Evolutionary conservation across 1,139 yeast species (phyloP).

Genomic region (Eremothecium coryli): DNA sequence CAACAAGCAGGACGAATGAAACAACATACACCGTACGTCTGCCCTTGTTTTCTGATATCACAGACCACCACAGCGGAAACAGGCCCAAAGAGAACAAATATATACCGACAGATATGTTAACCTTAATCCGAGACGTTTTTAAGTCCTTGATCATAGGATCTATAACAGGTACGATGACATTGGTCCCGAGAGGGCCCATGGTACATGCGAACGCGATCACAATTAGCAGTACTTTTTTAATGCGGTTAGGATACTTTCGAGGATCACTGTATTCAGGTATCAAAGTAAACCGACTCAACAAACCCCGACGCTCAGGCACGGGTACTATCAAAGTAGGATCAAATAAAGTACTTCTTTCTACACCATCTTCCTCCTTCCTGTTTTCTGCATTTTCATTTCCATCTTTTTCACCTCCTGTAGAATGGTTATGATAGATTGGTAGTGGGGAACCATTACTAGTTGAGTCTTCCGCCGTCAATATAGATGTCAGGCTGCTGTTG

Average conservation of each 20-base stretch:
- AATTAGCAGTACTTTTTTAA: constrained; percentile 49
- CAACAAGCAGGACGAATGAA: constrained; percentile 54
- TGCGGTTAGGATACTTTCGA: constrained; percentile 43
- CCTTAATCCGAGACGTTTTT: constrained; percentile 48
- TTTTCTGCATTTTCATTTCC: too few relatives aligned
- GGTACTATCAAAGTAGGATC: constrained; percentile 32
- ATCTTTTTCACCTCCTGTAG: too few relatives aligned
- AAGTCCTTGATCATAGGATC: constrained; percentile 48
- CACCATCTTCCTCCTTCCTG: too few relatives aligned
- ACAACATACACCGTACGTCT: constrained; percentile 63
- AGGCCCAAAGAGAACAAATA: constrained; percentile 66
- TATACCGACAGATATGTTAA: constrained; percentile 73
- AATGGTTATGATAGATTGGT: too few relatives aligned
- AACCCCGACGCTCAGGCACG: constrained; percentile 41
- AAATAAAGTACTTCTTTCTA: neutral
- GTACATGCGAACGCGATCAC: constrained; percentile 67
- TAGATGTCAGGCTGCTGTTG: too few relatives aligned
- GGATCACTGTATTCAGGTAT: constrained; percentile 72
- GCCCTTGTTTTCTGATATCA: constrained; percentile 66
- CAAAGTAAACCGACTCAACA: constrained; percentile 43
- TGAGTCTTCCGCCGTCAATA: too few relatives aligned
- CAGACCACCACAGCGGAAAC: constrained; percentile 86
- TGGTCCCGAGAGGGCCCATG: constrained; percentile 89
- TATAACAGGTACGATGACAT: constrained; percentile 73
- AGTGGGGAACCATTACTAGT: too few relatives aligned